A percentile compares a stretch with the other conserved stretches of the same genome.
phyloP scores from a whole-genome alignment of 2,329 filamentous ascomycete genomes.

The Cladophialophora immunda region DNA sequence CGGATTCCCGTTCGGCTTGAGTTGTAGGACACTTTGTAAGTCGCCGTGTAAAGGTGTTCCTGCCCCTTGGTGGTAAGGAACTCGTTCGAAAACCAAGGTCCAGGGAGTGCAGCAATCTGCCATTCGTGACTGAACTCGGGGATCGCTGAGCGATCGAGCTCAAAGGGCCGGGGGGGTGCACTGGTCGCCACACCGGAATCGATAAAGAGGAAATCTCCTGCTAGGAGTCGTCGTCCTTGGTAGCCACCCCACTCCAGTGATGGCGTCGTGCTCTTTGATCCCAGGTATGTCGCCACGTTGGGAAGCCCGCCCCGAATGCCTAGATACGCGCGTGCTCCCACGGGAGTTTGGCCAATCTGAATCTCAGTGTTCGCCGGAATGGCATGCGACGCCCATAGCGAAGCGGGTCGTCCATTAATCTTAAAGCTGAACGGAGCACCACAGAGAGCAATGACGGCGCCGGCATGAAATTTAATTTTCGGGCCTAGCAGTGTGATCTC shows the following conservation, averaged over 20 bases:
- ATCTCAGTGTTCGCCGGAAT: slow-evolving; percentile 61
- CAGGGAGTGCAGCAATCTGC: background rate
- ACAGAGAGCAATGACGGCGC: slow-evolving; percentile 64
- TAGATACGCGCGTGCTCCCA: slow-evolving; percentile 54
- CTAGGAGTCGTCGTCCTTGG: slow-evolving; percentile 49
- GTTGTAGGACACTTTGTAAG: slow-evolving; percentile 69
- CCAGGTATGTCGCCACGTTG: slow-evolving; percentile 59
- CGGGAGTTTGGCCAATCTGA: slow-evolving; percentile 59
- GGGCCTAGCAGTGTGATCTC: slow-evolving; percentile 69
- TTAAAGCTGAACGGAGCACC: slow-evolving; percentile 64
- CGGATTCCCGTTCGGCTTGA: slow-evolving; percentile 67
- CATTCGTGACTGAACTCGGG: no score
- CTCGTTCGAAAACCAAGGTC: slow-evolving; percentile 60
- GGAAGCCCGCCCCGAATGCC: slow-evolving; percentile 10
- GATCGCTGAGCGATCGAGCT: no score
- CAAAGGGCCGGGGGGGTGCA: no score
- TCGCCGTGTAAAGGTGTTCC: slow-evolving; percentile 62
- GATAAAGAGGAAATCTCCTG: slow-evolving; percentile 16
- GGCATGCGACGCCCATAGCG: slow-evolving; percentile 4
- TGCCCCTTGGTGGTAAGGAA: slow-evolving; percentile 61
- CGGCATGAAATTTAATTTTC: slow-evolving; percentile 62
- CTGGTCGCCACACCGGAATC: background rate
- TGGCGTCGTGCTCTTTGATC: slow-evolving; percentile 67
- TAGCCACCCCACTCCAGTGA: slow-evolving; percentile 66
- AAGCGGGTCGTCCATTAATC: no score